phyloP scores from a whole-genome alignment of 2,329 filamentous ascomycete genomes.

The Colletotrichum echinochloae region DNA sequence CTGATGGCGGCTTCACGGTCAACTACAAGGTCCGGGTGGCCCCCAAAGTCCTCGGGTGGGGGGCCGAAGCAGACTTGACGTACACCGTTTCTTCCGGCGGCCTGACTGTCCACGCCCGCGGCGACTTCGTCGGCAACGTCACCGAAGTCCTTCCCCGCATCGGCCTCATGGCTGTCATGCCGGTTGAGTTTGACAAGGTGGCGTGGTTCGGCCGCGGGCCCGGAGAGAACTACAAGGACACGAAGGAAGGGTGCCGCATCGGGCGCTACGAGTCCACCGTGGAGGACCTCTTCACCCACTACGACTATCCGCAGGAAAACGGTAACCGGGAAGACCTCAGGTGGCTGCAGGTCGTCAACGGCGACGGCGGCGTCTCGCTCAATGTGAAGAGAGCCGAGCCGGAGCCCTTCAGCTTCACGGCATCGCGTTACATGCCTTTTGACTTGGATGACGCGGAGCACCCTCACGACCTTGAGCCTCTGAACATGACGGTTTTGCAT shows the following conservation, averaged over 20 bases:
- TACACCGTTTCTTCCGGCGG: constrained; percentile 55
- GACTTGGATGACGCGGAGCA: constrained; percentile 56
- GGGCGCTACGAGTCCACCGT: constrained; percentile 52
- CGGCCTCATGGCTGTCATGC: constrained; percentile 58
- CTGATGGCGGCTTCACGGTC: constrained; percentile 45
- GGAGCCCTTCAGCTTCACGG: constrained; percentile 53
- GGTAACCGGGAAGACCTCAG: constrained; percentile 63
- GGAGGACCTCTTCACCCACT: constrained; percentile 58
- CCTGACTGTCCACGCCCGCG: constrained; percentile 53
- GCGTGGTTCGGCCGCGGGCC: constrained; percentile 66
- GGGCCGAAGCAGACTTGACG: constrained; percentile 47
- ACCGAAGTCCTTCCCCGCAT: constrained; percentile 59
- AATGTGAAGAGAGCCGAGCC: constrained; percentile 30
- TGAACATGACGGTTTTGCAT: constrained; percentile 54
- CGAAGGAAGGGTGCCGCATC: constrained; percentile 58
- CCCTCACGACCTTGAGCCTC: constrained; percentile 59
- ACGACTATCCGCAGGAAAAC: constrained; percentile 66
- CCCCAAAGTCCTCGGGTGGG: constrained; percentile 61
- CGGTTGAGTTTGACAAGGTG: constrained; percentile 41
- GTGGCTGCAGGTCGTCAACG: constrained; percentile 52
- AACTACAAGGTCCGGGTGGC: constrained; percentile 55
- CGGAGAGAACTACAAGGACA: constrained; percentile 64
- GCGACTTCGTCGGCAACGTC: constrained; percentile 53
- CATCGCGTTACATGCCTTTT: constrained; percentile 55
- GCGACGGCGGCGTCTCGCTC: constrained; percentile 35